Percentiles rank a stretch among this genome's conserved stretches.
phyloP scores from a whole-genome alignment of 495 filamentous ascomycete genomes.

The Neurospora tetrasperma region DNA sequence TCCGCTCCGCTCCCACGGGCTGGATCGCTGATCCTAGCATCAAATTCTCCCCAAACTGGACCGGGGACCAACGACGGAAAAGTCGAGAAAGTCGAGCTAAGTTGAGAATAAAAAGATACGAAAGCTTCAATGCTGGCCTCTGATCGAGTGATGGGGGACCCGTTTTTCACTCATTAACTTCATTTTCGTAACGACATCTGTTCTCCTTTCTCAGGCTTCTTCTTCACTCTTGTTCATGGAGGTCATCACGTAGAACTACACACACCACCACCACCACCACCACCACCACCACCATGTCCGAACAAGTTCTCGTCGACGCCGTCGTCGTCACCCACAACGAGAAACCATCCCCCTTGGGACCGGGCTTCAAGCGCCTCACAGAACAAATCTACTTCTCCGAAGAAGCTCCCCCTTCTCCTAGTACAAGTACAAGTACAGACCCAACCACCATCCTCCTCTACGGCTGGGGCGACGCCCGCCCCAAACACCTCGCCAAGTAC shows the following conservation, averaged over 20 bases:
- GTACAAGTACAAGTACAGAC: slow-evolving; percentile 5
- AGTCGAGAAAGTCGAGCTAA: background rate
- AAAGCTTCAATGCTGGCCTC: background rate
- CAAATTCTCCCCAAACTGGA: background rate
- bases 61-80: background rate
- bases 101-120: too few relatives aligned
- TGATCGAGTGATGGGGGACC: background rate
- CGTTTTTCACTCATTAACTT: background rate
- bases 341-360: slow-evolving; percentile 3
- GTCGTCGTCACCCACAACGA: background rate
- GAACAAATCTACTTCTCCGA: slow-evolving; percentile 27
- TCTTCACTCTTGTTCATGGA: background rate
- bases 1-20: slow-evolving; percentile 5
- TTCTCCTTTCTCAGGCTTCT: background rate
- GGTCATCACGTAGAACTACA: too few relatives aligned
- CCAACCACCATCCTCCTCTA: slow-evolving; percentile 36
- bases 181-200: background rate
- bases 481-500: slow-evolving; percentile 46
- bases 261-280: background rate
- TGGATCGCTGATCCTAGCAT: slow-evolving; percentile 4
- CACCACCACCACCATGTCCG: background rate
- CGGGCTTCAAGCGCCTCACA: slow-evolving; percentile 29
- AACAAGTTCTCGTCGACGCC: background rate
- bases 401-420: slow-evolving; percentile 1
- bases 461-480: slow-evolving; percentile 45